Evolutionary conservation across 306 rosid genomes (phyloP), one percentile per base, ranked within the genome.

Genomic region (Rosa persica): DNA sequence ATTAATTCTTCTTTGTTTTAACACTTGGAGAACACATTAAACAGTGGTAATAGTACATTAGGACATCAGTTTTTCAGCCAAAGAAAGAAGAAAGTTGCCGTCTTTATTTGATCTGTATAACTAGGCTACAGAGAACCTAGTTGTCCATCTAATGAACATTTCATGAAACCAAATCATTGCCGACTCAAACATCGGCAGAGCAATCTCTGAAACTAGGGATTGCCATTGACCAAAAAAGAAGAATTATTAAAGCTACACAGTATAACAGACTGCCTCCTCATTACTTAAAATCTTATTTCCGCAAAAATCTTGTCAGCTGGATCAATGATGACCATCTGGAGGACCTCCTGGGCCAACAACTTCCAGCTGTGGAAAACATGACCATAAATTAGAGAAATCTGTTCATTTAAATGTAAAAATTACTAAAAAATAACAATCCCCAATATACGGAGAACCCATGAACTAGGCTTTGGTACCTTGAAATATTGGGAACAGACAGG

Each of bases 321-420:
- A 83, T 82, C 79, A 85, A 68, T 85, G 88, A 36, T 77, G 81
- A 55, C 84, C 86, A 74, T 81, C 86, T 0, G 87, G 89, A 34
- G 87, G 76, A 52, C 89, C 91, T 47, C 91, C 86, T 20, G 81
- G 82, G 44, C 86, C 87, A 52, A 81, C 79, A 51, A 88, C 89
- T 69, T 83, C 83, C 30, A 80, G 81, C 91, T 85, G 87, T 83
- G 86, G 52, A 43, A 57, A 69, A 75, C n/a, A 23, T 52, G 65
- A 44, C 5, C 5, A 78, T n/a, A 73, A 70, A 55, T 67, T 20
- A 55, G 42, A 39, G 12, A 57, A 42, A 22, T 30, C 49, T 52
- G 13, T 8, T 48, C 20, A 73, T 15, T 67, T 10, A 13, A 17
- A 73, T 47, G 57, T 48, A 15, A 51, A 27, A 11, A 65, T 10